Base-by-base conservation (phyloP, 1,284 basidiomycete species). In the Lentinula novae-zelandiae region DNA sequence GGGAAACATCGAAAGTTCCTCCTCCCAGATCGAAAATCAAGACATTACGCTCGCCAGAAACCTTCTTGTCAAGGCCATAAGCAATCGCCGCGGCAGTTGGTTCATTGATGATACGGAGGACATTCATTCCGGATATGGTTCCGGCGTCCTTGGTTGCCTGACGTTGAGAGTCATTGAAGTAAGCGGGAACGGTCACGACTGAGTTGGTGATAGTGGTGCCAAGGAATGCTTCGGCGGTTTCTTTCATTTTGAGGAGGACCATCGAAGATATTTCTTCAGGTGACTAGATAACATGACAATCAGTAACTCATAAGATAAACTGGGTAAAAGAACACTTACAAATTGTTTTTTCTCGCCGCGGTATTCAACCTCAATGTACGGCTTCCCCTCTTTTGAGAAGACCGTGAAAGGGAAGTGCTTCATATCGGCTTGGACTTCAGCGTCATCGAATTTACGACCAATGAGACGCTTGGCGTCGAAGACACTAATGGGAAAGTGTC, bases 1-100 rank as follows among this genome's bases (percentile, higher is more conserved):
- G 86, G 56, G 89, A 90, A 58, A 90, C 89, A 79, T 91, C 88
- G 74, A 90, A 89, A 69, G 87, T 89, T 72, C 89, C 92, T 76
- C 92, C 92, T 67, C 92, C 92, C 60, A 95, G 82, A 79, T 95
- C 92, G 82, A 93, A 94, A 73, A 94, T 89, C 71, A 93, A 82
- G 61, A 92, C 85, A 71, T 92, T 90, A 69, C 84, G 84, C 81
- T 91, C 89, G 40, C 82, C 83, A 49, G 72, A 70, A 55, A 81
- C 79, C 77, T 89, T 88, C 76, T 87, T 85, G 72, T 87, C 86
- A 39, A 90, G 77, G 73, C 90, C 87, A 76, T 88, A 90, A 70
- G 90, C 84, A 70, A 87, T 76, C 51, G 75, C 75, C 34, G 75
- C 76, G 48, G 85, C 85, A 60, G 85, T 87, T 54, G 86, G 85